These are phyloP conservation scores for Ogataea siamensis DNA, from an alignment of 805 yeast genomes.

Conservation along the genomic window DNA sequence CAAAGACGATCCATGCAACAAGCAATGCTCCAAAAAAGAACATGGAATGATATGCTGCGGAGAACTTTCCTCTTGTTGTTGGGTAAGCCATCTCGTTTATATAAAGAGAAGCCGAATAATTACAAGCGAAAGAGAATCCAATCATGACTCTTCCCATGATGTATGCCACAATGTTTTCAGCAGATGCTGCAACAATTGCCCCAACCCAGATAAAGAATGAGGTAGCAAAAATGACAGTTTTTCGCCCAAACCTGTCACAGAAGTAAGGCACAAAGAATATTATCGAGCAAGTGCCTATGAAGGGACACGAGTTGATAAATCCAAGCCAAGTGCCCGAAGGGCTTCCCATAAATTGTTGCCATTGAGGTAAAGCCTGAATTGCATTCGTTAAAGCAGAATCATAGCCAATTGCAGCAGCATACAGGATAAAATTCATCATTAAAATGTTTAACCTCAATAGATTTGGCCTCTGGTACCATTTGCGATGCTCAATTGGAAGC, in stretches of 20 bases:
- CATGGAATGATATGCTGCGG: constrained; percentile 39
- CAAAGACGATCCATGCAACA: constrained; percentile 44
- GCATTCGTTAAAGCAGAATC: constrained; percentile 23
- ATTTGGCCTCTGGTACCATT: constrained; percentile 23
- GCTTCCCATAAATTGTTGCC: constrained; percentile 18
- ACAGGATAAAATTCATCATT: constrained; percentile 17
- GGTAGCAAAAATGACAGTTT: constrained; percentile 16
- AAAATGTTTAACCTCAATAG: constrained; percentile 14
- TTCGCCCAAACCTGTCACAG: constrained; percentile 19
- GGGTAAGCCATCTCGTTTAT: constrained; percentile 38
- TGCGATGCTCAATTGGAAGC: constrained; percentile 17
- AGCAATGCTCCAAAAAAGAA: constrained; percentile 42
- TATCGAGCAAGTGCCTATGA: constrained; percentile 18
- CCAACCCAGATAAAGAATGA: constrained; percentile 19
- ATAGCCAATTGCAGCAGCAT: constrained; percentile 22
- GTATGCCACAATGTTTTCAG: constrained; percentile 16
- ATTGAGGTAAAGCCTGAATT: constrained; percentile 18
- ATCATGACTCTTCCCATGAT: constrained; percentile 18
- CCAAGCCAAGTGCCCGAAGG: constrained; percentile 24
- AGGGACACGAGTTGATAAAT: constrained; percentile 20
- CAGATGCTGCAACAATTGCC: constrained; percentile 17
- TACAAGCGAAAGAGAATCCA: constrained; percentile 20
- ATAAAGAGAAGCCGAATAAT: constrained; percentile 17
- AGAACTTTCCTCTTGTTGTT: constrained; percentile 30
- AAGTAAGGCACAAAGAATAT: constrained; percentile 20